Conservation (phyloP, 1,284 basidiomycete genomes). For the Rhodotorula sp. region DNA sequence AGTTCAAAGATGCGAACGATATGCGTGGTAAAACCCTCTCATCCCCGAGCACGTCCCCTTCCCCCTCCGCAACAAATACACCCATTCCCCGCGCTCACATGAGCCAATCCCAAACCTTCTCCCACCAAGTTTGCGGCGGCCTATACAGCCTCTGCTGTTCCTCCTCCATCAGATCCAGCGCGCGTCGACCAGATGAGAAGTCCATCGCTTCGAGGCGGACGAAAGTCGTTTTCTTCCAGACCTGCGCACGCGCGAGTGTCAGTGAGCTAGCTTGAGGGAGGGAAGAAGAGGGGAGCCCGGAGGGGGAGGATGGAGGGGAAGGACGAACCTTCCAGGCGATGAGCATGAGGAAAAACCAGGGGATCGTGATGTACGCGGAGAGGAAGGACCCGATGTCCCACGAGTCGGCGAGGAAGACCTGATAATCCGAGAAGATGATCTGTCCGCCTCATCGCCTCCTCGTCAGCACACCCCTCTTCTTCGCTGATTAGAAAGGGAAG, state of each 20-base stretch:
- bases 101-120: constrained; percentile 22
- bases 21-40: too few relatives aligned
- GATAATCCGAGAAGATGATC: constrained; percentile 30
- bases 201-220: constrained; percentile 27
- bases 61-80: too few relatives aligned
- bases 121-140: constrained; percentile 6
- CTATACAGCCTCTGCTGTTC: constrained; percentile 13
- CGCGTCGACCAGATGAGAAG: constrained; percentile 26
- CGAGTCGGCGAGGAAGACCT: constrained; percentile 21
- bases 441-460: constrained; percentile 1
- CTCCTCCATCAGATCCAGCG: constrained; percentile 37
- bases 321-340: constrained; percentile 22
- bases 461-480: neutral
- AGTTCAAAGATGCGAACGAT: too few relatives aligned
- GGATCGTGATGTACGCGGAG: constrained; percentile 27
- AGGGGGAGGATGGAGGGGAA: too few relatives aligned
- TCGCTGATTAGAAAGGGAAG: too few relatives aligned
- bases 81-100: constrained; percentile 10
- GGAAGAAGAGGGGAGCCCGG: too few relatives aligned
- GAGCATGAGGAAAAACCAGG: constrained; percentile 22
- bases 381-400: constrained; percentile 24
- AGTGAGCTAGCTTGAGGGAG: neutral
- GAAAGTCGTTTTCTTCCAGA: constrained; percentile 16
- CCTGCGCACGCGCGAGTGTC: neutral
- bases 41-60: too few relatives aligned